Evolutionary conservation across 2,329 filamentous ascomycete genomes (phyloP), one percentile per base, ranked within the genome.

Genomic region (Tolypocladium nubicola): DNA sequence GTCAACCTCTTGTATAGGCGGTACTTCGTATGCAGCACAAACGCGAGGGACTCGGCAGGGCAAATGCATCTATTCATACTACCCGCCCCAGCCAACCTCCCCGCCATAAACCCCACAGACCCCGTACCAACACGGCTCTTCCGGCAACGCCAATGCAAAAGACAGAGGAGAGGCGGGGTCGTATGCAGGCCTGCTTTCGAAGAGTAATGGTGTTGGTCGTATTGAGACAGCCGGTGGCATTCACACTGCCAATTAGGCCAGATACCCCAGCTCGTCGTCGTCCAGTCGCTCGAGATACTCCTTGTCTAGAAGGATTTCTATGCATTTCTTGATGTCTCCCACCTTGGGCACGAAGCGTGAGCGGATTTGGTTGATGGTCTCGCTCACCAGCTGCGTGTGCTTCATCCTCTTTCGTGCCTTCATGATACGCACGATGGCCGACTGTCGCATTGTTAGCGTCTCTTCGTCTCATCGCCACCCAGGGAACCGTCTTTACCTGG

Each of bases 351-450:
- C 86, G 74, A 99, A 99, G 45, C 94, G 89, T 47, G 85, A 86
- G 71, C 89, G 90, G 72, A 99, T 97, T 74, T 97, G 94, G 68
- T 87, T 88, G 71, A 99, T 97, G 30, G 92, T 95, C 75, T 99
- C 94, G 68, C 90, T 87, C 56, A 99, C 91, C 14, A 99, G 86
- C 69, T 94, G 88, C 60, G 87, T 86, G 75, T 99, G 93, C 83
- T 97, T 97, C 90, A 97, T 95, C 77, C 88, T 90, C 85, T 99
- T 97, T 60, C 94, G 88, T 4, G 93, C 95, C 79, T 99, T 99
- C 94, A 99, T 99, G 77, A 99, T 97, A 68, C 94, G 90, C 58
- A 99, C 94, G 72, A 99, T 97, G 30, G 93, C 92, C 61, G 94
- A 97, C 93, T 99, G 37, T 39, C 47, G 52, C 13, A 37, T 9